Conservation (phyloP, 495 filamentous ascomycete genomes). For the Entonaema liquescens region DNA sequence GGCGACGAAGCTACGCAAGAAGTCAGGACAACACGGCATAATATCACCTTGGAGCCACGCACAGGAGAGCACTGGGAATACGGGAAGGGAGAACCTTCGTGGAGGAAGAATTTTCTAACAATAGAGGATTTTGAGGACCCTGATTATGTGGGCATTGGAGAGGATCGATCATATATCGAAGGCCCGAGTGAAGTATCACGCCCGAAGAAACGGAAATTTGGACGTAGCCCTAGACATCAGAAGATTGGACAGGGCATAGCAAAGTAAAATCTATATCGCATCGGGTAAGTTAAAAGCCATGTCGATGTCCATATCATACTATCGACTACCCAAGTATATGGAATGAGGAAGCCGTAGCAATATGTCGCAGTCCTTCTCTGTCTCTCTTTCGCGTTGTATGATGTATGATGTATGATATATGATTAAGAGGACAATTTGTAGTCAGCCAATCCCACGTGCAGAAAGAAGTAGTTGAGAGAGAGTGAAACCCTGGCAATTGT, state of each 20-base stretch:
- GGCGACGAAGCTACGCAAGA: background rate
- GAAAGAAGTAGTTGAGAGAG: background rate
- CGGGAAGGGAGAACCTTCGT: background rate
- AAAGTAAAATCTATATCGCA: background rate
- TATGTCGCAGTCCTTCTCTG: background rate
- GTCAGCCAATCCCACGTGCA: background rate
- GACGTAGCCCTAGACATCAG: background rate
- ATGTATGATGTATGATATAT: no score
- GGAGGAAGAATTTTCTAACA: slow-evolving; percentile 17
- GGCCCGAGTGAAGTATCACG: background rate
- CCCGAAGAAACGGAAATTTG: background rate
- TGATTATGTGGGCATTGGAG: background rate
- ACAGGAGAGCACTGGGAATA: background rate
- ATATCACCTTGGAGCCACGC: slow-evolving; percentile 36
- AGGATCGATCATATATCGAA: background rate
- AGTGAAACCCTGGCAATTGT: background rate
- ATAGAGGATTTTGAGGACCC: background rate
- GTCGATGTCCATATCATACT: background rate
- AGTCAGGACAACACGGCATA: background rate
- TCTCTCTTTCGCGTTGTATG: background rate
- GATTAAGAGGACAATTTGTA: background rate
- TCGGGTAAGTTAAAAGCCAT: background rate
- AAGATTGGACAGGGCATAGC: background rate
- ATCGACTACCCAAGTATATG: background rate
- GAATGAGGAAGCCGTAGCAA: background rate